Conservation (phyloP, 108 stramenopile genomes). For the Stephanodiscus triporus region DNA sequence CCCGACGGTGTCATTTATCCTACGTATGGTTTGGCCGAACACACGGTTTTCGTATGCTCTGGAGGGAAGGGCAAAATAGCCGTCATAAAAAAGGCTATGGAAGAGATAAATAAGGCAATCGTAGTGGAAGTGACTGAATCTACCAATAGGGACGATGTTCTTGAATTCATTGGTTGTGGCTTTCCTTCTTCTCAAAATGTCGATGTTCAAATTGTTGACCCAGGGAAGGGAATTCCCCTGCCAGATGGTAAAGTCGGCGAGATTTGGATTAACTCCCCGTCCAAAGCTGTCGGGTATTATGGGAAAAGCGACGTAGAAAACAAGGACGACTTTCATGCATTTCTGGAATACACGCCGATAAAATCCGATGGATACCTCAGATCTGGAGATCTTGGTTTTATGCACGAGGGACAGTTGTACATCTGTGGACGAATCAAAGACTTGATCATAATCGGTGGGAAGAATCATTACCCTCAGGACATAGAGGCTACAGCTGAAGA, state of each 20-base stretch:
- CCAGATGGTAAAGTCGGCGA: conserved; percentile 83
- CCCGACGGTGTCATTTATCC: conserved; percentile 75
- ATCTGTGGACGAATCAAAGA: conserved; percentile 97
- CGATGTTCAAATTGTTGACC: conserved; percentile 83
- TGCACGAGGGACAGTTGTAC: conserved; percentile 93
- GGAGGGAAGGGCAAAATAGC: conserved; percentile 76
- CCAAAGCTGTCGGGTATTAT: conserved; percentile 87
- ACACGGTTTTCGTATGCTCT: conserved; percentile 96
- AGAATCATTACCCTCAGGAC: conserved; percentile 99
- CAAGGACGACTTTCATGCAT: conserved; percentile 73
- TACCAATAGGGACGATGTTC: conserved; percentile 22
- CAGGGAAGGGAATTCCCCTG: conserved; percentile 50
- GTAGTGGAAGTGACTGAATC: conserved; percentile 43
- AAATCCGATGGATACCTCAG: conserved; percentile 69
- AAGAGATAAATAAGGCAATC: conserved; percentile 61
- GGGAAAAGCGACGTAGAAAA: conserved; percentile 61
- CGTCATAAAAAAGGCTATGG: conserved; percentile 69
- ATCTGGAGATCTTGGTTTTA: conserved; percentile 98
- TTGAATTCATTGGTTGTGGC: conserved; percentile 82
- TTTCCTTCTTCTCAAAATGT: conserved; percentile 72
- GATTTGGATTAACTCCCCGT: conserved; percentile 91
- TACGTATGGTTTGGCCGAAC: conserved; percentile 98
- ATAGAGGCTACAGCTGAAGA: conserved; percentile 94
- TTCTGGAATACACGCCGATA: conserved; percentile 31
- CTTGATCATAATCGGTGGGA: conserved; percentile 96